Percentiles rank a stretch among this genome's conserved stretches.
phyloP scores from a whole-genome alignment of 2,329 filamentous ascomycete species.

The Aspergillus neoniger region DNA sequence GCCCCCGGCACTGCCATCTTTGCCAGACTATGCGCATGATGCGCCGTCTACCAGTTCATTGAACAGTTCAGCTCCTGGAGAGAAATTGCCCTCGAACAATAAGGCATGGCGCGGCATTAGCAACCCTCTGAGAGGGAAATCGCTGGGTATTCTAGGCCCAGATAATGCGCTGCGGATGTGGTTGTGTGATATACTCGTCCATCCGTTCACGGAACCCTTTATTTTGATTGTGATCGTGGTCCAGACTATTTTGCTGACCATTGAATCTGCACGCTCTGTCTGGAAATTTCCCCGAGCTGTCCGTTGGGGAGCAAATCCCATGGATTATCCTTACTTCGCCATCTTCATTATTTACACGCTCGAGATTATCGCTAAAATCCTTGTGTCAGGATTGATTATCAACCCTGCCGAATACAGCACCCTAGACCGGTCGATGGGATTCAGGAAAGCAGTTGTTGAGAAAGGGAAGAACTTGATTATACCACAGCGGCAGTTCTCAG shows the following conservation, averaged over 20 bases:
- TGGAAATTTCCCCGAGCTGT: constrained; percentile 60
- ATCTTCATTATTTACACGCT: constrained; percentile 89
- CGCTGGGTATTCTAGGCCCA: constrained; percentile 79
- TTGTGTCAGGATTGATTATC: constrained; percentile 90
- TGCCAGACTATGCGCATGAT: constrained; percentile 50
- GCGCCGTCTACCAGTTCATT: constrained; percentile 38
- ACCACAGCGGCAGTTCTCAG: constrained; percentile 72
- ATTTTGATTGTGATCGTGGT: constrained; percentile 85
- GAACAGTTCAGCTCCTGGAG: constrained; percentile 37
- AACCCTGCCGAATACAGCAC: constrained; percentile 93
- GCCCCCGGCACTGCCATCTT: constrained; percentile 53
- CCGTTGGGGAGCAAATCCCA: constrained; percentile 64
- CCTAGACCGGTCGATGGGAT: constrained; percentile 73
- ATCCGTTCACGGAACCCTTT: constrained; percentile 81
- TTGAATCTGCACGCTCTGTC: constrained; percentile 76
- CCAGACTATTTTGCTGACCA: constrained; percentile 82
- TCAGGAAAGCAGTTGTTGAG: constrained; percentile 71
- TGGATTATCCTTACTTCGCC: constrained; percentile 77
- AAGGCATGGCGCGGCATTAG: constrained; percentile 49
- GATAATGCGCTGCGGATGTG: constrained; percentile 72
- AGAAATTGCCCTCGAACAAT: constrained; percentile 39
- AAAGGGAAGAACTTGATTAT: constrained; percentile 79
- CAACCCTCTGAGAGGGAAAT: constrained; percentile 85
- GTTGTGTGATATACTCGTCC: constrained; percentile 81
- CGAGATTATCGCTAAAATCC: constrained; percentile 77